Evolutionary conservation across 306 rosid species (phyloP), one percentile per base, ranked within the genome.

Genomic region (Carpinus viminea): DNA sequence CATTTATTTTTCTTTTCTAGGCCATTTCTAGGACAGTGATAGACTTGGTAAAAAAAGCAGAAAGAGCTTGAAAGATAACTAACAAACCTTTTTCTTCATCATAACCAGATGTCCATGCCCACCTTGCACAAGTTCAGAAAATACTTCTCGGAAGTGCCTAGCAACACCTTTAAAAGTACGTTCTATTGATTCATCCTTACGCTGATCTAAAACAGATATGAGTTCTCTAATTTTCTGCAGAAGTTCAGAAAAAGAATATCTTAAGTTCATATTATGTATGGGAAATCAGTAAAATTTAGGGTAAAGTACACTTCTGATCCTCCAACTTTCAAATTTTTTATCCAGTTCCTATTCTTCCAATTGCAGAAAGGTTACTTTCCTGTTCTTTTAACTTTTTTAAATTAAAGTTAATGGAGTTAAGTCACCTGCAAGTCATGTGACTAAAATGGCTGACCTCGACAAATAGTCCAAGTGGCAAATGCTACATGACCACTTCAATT

Each of bases 91-190:
- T 86, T 91, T 92, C 87, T 89, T 95, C 97, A 91, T 91, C 98
- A 95, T 95, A 79, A 92, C 95, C 74, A 95, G 88, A 84, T 88
- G 85, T 64, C 98, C 98, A 84, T 87, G 89, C 66, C 97, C 98
- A 17, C 96, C 98, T 80, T 84, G 93, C 82, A 95, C 98, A 74
- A 95, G 98, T 80, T 95, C 93, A 17, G 98, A 90, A 83, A 95
- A 95, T 75, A 95, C 97, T 90, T 95, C 97, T 75, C 93, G 97
- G 76, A 95, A 95, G 89, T 95, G 95, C 92, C 92, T 86, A 52
- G 98, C 98, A 81, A 95, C 98, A 79, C 98, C 98, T 87, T 95
- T 95, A 86, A 92, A 95, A 77, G 98, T 95, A 50, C 97, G 98
- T 64, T 95, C 98, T 54, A 92, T 95, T 43, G 98, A 92, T 82